These are phyloP conservation scores for Penicillium sp. DNA, from an alignment of 2,329 filamentous ascomycete species.

Conservation along the genomic window DNA sequence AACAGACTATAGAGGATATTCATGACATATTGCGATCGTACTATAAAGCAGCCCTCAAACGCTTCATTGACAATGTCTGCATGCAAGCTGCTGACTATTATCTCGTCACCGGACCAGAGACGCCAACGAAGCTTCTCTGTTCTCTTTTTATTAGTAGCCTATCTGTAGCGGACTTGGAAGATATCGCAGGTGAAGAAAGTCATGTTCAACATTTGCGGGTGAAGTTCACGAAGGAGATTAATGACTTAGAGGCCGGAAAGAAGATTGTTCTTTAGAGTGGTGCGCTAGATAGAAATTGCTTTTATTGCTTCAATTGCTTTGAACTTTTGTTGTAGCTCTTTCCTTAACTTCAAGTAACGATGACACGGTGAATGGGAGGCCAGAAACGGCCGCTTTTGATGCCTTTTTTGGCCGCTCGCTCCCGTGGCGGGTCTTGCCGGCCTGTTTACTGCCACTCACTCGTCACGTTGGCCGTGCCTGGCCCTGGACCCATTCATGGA, in stretches of 20 bases:
- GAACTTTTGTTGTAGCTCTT: no score
- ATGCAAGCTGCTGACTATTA: slow-evolving; percentile 55
- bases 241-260: slow-evolving; percentile 41
- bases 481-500: no score
- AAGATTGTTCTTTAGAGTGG: slow-evolving; percentile 6
- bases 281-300: no score
- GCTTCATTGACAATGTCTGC: slow-evolving; percentile 61
- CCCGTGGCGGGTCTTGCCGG: no score
- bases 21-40: slow-evolving; percentile 59
- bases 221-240: slow-evolving; percentile 38
- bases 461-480: no score
- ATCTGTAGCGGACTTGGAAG: slow-evolving; percentile 47
- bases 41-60: slow-evolving; percentile 57
- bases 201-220: slow-evolving; percentile 37
- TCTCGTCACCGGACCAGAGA: slow-evolving; percentile 48
- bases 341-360: no score
- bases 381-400: no score
- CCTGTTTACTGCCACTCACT: no score
- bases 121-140: slow-evolving; percentile 53
- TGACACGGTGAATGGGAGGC: no score
- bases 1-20: slow-evolving; percentile 45
- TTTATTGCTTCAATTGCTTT: no score
- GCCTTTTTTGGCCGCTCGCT: no score
- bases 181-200: slow-evolving; percentile 58
- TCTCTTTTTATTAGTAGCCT: slow-evolving; percentile 50